A percentile compares a stretch with the other conserved stretches of the same genome.
Conservation (phyloP, 2,329 filamentous ascomycete species). For the Elsinoe arachidis region DNA sequence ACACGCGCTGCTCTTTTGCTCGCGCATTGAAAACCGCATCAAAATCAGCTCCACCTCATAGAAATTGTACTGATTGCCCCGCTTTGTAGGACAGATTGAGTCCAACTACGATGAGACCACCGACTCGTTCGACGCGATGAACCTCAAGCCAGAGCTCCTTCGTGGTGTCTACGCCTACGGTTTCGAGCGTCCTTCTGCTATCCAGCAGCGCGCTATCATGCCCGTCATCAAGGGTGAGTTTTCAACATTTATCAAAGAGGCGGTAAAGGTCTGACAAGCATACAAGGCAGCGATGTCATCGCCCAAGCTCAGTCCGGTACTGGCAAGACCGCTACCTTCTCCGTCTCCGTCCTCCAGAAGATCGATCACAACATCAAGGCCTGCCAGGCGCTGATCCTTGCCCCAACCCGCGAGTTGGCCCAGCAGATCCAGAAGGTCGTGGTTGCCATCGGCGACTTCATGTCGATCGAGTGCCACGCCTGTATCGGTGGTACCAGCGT, state of each 20-base stretch:
- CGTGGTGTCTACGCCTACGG: conserved; percentile 99
- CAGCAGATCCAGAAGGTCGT: conserved; percentile 99
- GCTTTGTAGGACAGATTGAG: conserved; percentile 82
- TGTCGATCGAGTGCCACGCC: conserved; percentile 98
- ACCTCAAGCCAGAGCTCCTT: conserved; percentile 92
- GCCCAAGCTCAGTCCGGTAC: conserved; percentile 99
- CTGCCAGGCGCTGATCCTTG: conserved; percentile 94
- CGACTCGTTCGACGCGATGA: conserved; percentile 98
- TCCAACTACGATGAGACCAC: conserved; percentile 99
- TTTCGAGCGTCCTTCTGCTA: conserved; percentile 99
- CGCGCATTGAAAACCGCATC: conserved; percentile 3
- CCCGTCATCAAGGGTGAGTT: conserved; percentile 95
- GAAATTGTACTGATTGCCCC: neutral
- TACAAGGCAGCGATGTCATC: conserved; percentile 88
- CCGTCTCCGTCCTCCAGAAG: conserved; percentile 97
- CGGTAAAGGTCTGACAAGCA: conserved; percentile 14
- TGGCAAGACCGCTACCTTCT: conserved; percentile 99
- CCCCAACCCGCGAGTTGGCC: conserved; percentile 94
- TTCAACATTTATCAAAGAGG: conserved; percentile 3
- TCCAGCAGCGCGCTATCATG: conserved; percentile 99
- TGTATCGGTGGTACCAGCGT: conserved; percentile 98
- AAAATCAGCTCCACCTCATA: neutral
- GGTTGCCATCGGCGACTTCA: conserved; percentile 97
- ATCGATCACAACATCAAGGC: conserved; percentile 90
- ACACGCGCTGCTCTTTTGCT: neutral